Evolutionary conservation across 2,329 filamentous ascomycete species (phyloP).

Genomic region (Metarhizium robertsii): DNA sequence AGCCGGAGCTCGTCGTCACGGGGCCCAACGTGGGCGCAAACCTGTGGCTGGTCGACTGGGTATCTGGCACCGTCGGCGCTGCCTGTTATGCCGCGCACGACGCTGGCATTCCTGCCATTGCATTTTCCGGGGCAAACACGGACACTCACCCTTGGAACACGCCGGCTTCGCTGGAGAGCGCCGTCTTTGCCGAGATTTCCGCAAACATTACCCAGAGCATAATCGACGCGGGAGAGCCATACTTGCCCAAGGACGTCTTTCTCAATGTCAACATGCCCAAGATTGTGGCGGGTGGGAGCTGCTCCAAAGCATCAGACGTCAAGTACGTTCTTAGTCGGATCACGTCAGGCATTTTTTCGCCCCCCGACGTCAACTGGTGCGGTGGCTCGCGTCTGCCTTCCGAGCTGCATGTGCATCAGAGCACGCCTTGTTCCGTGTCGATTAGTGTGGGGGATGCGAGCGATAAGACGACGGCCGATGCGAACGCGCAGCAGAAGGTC

Average conservation of each 20-base stretch:
- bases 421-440: constrained; percentile 48
- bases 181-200: constrained; percentile 56
- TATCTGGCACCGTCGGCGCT: constrained; percentile 42
- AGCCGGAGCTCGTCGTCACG: constrained; percentile 7
- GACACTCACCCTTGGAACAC: constrained; percentile 45
- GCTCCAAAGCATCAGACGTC: constrained; percentile 44
- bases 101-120: constrained; percentile 53
- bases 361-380: constrained; percentile 49
- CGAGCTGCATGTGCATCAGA: constrained; percentile 42
- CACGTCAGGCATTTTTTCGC: constrained; percentile 42
- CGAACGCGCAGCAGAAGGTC: constrained; percentile 19
- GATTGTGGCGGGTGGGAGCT: constrained; percentile 34
- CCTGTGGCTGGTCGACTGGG: no score
- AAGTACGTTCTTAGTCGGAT: constrained; percentile 56
- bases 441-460: constrained; percentile 52
- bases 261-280: constrained; percentile 62
- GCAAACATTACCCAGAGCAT: constrained; percentile 47
- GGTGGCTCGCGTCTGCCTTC: constrained; percentile 45
- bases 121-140: constrained; percentile 50
- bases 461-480: constrained; percentile 46
- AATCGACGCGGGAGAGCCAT: constrained; percentile 48
- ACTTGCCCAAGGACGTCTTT: constrained; percentile 50
- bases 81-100: constrained; percentile 47
- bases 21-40: constrained; percentile 51
- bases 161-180: constrained; percentile 42